Conservation (phyloP, 1,139 yeast genomes). For the Suhomyces wounanorum region DNA sequence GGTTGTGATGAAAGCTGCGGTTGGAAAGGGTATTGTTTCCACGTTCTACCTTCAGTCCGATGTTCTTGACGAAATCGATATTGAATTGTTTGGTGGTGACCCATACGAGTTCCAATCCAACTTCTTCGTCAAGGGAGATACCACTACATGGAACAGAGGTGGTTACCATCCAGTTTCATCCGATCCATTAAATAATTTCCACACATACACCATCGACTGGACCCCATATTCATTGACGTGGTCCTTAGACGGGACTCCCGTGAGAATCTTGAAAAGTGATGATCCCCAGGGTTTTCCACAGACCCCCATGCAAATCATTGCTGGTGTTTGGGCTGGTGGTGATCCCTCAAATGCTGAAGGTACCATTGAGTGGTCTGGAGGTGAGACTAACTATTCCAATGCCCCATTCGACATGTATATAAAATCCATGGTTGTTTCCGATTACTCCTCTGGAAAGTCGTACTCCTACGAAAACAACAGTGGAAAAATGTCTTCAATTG, state of each 20-base stretch:
- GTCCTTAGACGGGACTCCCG: conserved; percentile 60
- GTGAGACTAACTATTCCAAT: conserved; percentile 60
- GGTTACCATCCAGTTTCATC: conserved; percentile 55
- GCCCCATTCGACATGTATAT: conserved; percentile 75
- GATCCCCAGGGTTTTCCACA: conserved; percentile 71
- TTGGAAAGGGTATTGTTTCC: conserved; percentile 76
- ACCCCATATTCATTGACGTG: conserved; percentile 59
- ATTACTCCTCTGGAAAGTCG: conserved; percentile 76
- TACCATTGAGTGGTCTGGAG: conserved; percentile 87
- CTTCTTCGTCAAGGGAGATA: conserved; percentile 78
- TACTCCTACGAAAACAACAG: conserved; percentile 65
- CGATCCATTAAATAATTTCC: conserved; percentile 56
- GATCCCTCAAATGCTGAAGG: conserved; percentile 66
- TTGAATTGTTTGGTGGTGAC: conserved; percentile 84
- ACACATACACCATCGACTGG: conserved; percentile 87
- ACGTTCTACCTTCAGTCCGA: conserved; percentile 82
- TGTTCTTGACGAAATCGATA: conserved; percentile 82
- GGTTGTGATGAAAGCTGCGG: conserved; percentile 68
- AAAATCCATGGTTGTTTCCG: conserved; percentile 61
- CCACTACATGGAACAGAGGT: conserved; percentile 78
- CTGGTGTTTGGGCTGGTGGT: conserved; percentile 86
- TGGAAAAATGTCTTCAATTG: conserved; percentile 71
- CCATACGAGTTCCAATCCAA: conserved; percentile 73
- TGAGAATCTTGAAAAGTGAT: conserved; percentile 58
- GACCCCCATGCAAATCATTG: conserved; percentile 68